Evolutionary conservation across 345 rosid species (phyloP), one percentile per base, ranked within the genome.

Genomic region (Brassica juncea): DNA sequence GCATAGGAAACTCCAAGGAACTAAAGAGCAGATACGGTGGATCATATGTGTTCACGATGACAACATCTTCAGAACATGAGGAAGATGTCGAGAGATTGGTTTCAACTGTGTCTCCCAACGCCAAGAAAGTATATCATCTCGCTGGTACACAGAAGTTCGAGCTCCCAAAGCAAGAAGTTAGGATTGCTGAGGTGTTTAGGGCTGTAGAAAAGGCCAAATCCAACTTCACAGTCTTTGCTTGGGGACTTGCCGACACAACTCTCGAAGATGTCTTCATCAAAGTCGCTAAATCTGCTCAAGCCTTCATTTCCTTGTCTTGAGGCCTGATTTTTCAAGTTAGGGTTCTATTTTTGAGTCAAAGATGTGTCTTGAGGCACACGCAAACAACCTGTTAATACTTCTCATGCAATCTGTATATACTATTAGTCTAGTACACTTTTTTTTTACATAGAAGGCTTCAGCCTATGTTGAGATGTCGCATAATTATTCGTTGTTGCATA

Each of bases 131-230:
- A 25, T 95, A 91, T 81, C 93, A 90, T 28, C 83, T 89, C 35
- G 86, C 93, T 0, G 98, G 98, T 75, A 95, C 99, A 23, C 99
- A 93, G 86, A 95, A 95, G 81, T 95, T 95, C 44, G 98, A 95
- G 87, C 85, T 93, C 65, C 97, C 99, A 1, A 95, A 93, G 81
- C 70, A 88, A 1, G 93, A 91, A 70, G 91, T 88, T 34, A 84
- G 82, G 69, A 92, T 91, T 60, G 83, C 94, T 19, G 90, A 89
- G 65, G 97, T 95, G n/a, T 65, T 65, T 65, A 23, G 47, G n/a
- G 28, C 49, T 8, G 69, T 65, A 63, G 98, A 87, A 82, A 82
- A 80, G 10, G 98, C 91, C 2, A 93, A 93, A 87, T 84, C 81
- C 70, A 83, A 82, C 79, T 95, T 90, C 80, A 77, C 87, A 4